Conservation (phyloP, 2,329 filamentous ascomycete genomes). For the Trichoderma endophyticum region DNA sequence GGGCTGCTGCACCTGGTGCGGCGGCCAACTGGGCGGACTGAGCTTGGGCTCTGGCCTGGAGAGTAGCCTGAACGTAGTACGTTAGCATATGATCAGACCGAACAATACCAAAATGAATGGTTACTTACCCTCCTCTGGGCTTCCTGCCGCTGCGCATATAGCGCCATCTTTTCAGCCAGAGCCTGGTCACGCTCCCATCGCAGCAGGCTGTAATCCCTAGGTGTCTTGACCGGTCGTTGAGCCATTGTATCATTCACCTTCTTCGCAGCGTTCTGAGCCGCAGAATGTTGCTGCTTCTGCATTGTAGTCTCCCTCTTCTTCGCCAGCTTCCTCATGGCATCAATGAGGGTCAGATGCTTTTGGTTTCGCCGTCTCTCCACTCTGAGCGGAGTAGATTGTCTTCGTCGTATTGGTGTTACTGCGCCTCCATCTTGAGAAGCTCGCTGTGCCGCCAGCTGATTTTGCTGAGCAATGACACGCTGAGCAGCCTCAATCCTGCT, state of each 20-base stretch:
- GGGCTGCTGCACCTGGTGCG: conserved; percentile 35
- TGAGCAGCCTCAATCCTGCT: conserved; percentile 59
- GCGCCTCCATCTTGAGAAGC: conserved; percentile 41
- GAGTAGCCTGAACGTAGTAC: conserved; percentile 34
- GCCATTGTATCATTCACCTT: conserved; percentile 68
- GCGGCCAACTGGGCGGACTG: conserved; percentile 46
- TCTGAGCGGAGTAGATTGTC: conserved; percentile 74
- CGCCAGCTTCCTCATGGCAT: conserved; percentile 91
- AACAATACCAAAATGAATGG: not conserved
- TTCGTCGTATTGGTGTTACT: conserved; percentile 50
- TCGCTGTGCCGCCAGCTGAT: conserved; percentile 50
- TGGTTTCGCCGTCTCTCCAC: conserved; percentile 86
- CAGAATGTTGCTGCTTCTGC: conserved; percentile 88
- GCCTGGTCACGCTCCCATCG: conserved; percentile 82
- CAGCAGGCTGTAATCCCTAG: conserved; percentile 84
- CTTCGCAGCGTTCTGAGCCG: conserved; percentile 70
- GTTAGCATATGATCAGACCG: conserved; percentile 26
- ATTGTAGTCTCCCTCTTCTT: conserved; percentile 85
- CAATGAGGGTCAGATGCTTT: conserved; percentile 82
- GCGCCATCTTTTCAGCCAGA: conserved; percentile 57
- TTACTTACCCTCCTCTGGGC: conserved; percentile 52
- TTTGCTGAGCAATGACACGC: conserved; percentile 51
- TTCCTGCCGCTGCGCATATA: conserved; percentile 58
- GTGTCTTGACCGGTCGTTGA: conserved; percentile 64
- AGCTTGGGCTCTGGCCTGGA: conserved; percentile 47